Conservation (phyloP, 2,329 filamentous ascomycete genomes). For the Cercospora sojina region DNA sequence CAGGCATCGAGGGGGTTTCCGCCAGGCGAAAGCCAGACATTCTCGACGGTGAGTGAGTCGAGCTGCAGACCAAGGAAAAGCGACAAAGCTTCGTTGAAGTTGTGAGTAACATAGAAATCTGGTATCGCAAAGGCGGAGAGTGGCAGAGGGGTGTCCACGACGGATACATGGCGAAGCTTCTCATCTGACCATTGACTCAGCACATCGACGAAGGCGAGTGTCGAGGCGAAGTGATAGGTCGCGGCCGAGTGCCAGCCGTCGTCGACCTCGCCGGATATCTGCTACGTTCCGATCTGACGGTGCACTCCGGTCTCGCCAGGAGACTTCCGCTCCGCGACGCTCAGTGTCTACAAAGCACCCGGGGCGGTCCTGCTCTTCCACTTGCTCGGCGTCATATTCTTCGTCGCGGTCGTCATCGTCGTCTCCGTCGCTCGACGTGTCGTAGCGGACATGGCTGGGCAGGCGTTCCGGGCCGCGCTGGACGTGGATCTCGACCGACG, state of each 20-base stretch:
- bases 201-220: conserved; percentile 13
- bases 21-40: conserved; percentile 11
- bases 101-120: neutral
- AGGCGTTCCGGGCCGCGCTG: neutral
- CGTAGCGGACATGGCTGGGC: neutral
- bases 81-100: conserved; percentile 4
- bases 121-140: neutral
- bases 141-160: conserved; percentile 8
- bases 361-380: neutral
- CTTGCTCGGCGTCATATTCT: neutral
- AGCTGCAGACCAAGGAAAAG: conserved; percentile 9
- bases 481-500: neutral
- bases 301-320: neutral
- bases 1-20: neutral
- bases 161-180: conserved; percentile 2
- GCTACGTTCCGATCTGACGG: neutral
- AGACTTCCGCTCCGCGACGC: neutral
- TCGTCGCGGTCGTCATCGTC: neutral
- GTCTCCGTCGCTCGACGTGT: neutral
- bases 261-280: conserved; percentile 5
- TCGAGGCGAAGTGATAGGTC: conserved; percentile 14
- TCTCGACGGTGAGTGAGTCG: conserved; percentile 11
- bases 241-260: conserved; percentile 13
- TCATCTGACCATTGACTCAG: conserved; percentile 13
- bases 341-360: neutral